phyloP scores from a whole-genome alignment of 306 rosid species.

The Styphnolobium japonicum region DNA sequence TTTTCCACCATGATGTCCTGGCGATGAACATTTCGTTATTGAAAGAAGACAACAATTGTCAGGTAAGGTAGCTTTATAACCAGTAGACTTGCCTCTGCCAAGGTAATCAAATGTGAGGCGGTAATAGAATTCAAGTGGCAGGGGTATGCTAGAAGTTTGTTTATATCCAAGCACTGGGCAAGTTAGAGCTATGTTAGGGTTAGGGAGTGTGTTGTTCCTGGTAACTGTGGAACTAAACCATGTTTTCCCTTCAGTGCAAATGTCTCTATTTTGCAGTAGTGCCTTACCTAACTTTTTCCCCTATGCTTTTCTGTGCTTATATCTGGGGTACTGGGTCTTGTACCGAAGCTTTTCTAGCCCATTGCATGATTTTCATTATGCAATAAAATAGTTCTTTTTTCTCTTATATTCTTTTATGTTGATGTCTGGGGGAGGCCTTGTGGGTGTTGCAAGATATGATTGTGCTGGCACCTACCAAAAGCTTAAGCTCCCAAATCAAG shows the following conservation, averaged over 20 bases:
- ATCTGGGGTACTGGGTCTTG: not conserved
- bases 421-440: not conserved
- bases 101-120: slow-evolving; percentile 3
- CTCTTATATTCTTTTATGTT: not conserved
- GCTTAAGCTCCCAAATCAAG: not conserved
- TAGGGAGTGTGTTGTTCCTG: not conserved
- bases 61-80: not conserved
- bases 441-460: not conserved
- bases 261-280: not conserved
- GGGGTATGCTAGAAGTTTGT: not conserved
- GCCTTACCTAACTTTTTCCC: not conserved
- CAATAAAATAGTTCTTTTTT: not conserved
- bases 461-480: not conserved
- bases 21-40: not conserved
- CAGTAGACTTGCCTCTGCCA: not conserved
- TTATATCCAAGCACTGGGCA: not conserved
- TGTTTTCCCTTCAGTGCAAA: not conserved
- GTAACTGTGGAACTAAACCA: not conserved
- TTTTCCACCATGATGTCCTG: not conserved
- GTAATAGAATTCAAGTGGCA: not conserved
- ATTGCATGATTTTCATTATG: not conserved
- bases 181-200: not conserved
- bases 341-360: not conserved
- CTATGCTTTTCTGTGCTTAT: not conserved
- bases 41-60: not conserved